Evolutionary conservation across 2,329 filamentous ascomycete species (phyloP).

Genomic region (Scleromitrula shiraiana): DNA sequence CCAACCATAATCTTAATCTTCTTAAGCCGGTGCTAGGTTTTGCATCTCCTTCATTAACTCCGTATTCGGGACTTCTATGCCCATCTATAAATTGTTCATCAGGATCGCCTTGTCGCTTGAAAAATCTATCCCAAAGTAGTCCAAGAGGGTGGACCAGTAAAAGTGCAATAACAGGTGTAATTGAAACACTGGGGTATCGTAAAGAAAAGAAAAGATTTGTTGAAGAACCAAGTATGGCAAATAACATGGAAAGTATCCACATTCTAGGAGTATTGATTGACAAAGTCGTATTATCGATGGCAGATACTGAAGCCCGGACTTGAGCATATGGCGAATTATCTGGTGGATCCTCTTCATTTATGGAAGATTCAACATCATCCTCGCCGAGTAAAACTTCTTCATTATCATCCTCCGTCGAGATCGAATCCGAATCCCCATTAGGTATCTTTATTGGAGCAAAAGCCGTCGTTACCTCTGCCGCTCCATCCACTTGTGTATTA

Average conservation of each 20-base stretch:
- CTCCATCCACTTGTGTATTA: conserved; percentile 12
- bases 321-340: conserved; percentile 72
- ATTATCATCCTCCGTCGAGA: conserved; percentile 25
- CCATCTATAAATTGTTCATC: conserved; percentile 51
- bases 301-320: conserved; percentile 71
- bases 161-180: conserved; percentile 81
- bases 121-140: conserved; percentile 64
- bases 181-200: conserved; percentile 82
- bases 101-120: conserved; percentile 53
- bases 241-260: conserved; percentile 75
- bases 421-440: conserved; percentile 16
- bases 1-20: conserved; percentile 62
- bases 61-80: conserved; percentile 13
- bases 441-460: conserved; percentile 18
- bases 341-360: conserved; percentile 42
- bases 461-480: conserved; percentile 18
- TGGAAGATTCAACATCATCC: conserved; percentile 30
- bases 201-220: conserved; percentile 85
- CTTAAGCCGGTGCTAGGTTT: conserved; percentile 15
- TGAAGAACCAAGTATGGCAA: conserved; percentile 72
- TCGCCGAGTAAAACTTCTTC: conserved; percentile 30
- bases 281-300: conserved; percentile 66
- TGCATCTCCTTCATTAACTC: conserved; percentile 4
- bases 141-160: conserved; percentile 79
- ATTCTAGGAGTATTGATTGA: conserved; percentile 84